Conservation (phyloP, 2,329 filamentous ascomycete species). For the Apiospora saccharicola region DNA sequence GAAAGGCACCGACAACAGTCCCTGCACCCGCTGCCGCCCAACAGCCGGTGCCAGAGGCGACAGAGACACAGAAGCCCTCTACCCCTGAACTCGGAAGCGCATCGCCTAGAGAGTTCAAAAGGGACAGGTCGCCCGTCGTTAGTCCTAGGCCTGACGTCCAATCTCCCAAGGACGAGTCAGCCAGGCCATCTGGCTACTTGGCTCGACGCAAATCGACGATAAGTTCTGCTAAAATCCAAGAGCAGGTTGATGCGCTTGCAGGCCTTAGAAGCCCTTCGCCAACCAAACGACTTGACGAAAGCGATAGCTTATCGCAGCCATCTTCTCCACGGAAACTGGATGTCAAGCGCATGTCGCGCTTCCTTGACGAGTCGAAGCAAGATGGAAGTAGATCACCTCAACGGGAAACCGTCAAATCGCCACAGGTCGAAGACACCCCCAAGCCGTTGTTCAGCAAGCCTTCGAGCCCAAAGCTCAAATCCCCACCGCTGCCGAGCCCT, state of each 20-base stretch:
- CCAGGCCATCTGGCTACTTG: neutral
- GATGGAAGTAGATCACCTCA: conserved; percentile 35
- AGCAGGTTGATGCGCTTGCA: conserved; percentile 41
- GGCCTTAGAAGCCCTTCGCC: conserved; percentile 38
- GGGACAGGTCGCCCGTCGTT: neutral
- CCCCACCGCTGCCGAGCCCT: conserved; percentile 21
- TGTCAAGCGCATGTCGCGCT: conserved; percentile 65
- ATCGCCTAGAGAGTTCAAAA: neutral
- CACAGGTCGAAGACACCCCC: conserved; percentile 29
- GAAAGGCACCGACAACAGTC: conserved; percentile 71
- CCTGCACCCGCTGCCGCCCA: conserved; percentile 63
- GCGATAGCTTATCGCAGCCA: conserved; percentile 49
- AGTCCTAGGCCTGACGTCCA: neutral
- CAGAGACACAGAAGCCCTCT: conserved; percentile 27
- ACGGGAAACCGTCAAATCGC: conserved; percentile 35
- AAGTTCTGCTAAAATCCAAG: conserved; percentile 35
- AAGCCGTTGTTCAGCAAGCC: conserved; percentile 42
- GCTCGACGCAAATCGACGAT: neutral
- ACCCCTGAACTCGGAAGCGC: conserved; percentile 29
- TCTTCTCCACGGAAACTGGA: conserved; percentile 66
- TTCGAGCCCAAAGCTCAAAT: conserved; percentile 26
- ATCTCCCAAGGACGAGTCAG: neutral
- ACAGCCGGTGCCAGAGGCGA: conserved; percentile 30
- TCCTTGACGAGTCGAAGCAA: conserved; percentile 56
- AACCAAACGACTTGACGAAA: conserved; percentile 40